Conservation (phyloP, 2,329 filamentous ascomycete genomes). For the Juglanconis oblonga region DNA sequence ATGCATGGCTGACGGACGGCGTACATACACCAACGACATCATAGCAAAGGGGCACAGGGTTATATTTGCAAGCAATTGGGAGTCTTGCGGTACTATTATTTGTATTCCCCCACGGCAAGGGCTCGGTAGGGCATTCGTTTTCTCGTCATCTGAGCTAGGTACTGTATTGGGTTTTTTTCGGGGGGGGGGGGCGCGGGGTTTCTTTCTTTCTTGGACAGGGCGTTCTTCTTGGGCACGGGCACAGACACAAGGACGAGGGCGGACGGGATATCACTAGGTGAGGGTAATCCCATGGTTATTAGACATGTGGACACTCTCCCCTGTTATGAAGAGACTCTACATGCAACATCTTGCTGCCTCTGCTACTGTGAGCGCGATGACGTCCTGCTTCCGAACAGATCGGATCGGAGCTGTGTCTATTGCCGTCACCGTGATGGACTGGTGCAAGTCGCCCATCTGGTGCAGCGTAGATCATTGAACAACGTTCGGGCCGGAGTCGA, state of each 20-base stretch:
- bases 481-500: too few relatives aligned
- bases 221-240: not conserved
- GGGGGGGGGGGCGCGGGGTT: conserved; percentile 3
- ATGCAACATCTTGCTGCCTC: not conserved
- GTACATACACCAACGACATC: conserved; percentile 4
- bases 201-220: not conserved
- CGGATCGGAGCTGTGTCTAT: too few relatives aligned
- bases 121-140: conserved; percentile 1
- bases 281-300: not conserved
- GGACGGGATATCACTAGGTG: not conserved
- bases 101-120: conserved; percentile 7
- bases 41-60: conserved; percentile 6
- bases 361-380: not conserved
- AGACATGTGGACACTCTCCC: not conserved
- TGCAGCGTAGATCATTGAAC: too few relatives aligned
- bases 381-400: too few relatives aligned
- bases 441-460: too few relatives aligned
- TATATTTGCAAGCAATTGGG: conserved; percentile 7
- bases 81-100: conserved; percentile 12
- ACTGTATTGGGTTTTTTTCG: not conserved
- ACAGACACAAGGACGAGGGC: not conserved
- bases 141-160: conserved; percentile 1
- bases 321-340: not conserved
- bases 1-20: not conserved
- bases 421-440: too few relatives aligned